phyloP scores from a whole-genome alignment of 768 basidiomycete genomes.

The Leccinellum albellum region DNA sequence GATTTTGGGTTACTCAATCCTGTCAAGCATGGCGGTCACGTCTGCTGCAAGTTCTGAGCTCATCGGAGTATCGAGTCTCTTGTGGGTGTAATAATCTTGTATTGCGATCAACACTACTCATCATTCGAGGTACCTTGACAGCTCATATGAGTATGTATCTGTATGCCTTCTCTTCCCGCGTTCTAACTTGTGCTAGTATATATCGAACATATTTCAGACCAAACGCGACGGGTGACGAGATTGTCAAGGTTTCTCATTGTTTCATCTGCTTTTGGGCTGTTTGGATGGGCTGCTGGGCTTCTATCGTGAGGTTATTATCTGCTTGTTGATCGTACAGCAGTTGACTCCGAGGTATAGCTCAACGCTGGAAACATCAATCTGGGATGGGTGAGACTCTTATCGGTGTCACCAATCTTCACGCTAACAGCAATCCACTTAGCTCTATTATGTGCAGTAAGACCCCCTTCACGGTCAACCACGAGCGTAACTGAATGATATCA shows the following conservation, averaged over 20 bases:
- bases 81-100: conserved; percentile 30
- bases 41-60: conserved; percentile 44
- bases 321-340: background rate
- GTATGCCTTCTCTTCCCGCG: background rate
- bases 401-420: background rate
- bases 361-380: conserved; percentile 44
- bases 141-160: conserved; percentile 42
- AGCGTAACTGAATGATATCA: conserved; percentile 11
- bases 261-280: conserved; percentile 43
- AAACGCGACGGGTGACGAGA: conserved; percentile 35
- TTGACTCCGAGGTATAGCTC: conserved; percentile 29
- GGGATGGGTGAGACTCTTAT: conserved; percentile 37
- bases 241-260: conserved; percentile 37
- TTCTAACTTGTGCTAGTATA: conserved; percentile 19
- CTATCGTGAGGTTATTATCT: conserved; percentile 28
- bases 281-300: conserved; percentile 43
- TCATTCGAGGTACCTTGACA: conserved; percentile 8
- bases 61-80: conserved; percentile 41
- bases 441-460: conserved; percentile 45
- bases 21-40: conserved; percentile 43
- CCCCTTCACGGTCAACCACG: background rate
- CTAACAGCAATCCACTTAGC: conserved; percentile 15
- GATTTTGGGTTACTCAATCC: background rate
- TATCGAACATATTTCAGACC: conserved; percentile 39
- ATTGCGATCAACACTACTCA: background rate